Evolutionary conservation across 2,329 filamentous ascomycete genomes (phyloP).

Genomic region (Fusarium kyushuense): DNA sequence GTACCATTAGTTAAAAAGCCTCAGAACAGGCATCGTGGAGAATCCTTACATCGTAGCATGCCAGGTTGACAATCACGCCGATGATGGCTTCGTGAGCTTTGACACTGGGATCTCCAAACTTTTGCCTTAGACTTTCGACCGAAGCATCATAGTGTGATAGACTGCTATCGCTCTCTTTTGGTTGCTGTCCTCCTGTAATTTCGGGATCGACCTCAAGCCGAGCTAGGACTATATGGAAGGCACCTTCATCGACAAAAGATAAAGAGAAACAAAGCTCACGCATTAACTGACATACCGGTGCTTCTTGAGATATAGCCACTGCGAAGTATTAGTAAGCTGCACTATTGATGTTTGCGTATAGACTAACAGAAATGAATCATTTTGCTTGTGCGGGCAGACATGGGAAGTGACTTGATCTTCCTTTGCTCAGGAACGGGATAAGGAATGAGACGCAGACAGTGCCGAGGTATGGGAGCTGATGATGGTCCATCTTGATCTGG

Average conservation of each 20-base stretch:
- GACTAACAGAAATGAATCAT: neutral
- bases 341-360: too few relatives aligned
- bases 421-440: neutral
- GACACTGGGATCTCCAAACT: neutral
- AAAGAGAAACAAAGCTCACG: slow-evolving; percentile 18
- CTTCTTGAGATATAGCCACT: neutral
- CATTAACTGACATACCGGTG: slow-evolving; percentile 4
- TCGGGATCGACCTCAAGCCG: neutral
- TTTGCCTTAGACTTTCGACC: neutral
- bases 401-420: neutral
- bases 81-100: neutral
- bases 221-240: slow-evolving; percentile 17
- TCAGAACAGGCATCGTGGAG: accelerated
- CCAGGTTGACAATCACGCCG: neutral
- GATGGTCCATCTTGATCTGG: neutral
- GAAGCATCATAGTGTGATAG: neutral
- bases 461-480: neutral
- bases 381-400: neutral
- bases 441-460: neutral
- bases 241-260: slow-evolving; percentile 23
- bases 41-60: neutral
- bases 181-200: neutral
- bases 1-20: neutral
- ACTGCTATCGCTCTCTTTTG: neutral
- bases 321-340: neutral